Base-by-base conservation (phyloP, 306 rosid genomes). In the Casuarina cunninghamiana region DNA sequence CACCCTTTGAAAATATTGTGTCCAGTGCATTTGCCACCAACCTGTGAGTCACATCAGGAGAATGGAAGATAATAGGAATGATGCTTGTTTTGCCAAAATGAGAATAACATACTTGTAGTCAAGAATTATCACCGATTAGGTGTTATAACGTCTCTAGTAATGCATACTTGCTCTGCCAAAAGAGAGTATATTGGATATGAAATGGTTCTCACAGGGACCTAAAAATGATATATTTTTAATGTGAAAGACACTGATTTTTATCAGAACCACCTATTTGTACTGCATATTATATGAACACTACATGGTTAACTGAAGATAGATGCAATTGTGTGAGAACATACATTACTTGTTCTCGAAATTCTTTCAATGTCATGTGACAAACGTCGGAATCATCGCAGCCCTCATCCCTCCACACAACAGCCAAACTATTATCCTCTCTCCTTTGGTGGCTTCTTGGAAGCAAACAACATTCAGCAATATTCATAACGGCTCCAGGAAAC, bases 321-420 rank as follows among this genome's bases (percentile, higher is more conserved):
- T 6, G 49, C 43, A 45, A 10, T n/a, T 1, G 51, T 70, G 70
- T 61, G 51, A 67, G 86, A 73, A 75, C 96, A 74, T 89, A 91
- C 94, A 86, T 91, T 77, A 89, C 96, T 89, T 81, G 91, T 43
- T 89, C 88, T 16, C 91, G 90, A 58, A 91, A 86, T 86, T 91
- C 93, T 78, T 82, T 89, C 46, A 91, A 83, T 5, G 97, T 89
- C 86, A 90, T 42, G 6, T 13, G 74, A 53, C 86, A 90, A 16
- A 91, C 80, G 55, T 63, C 12, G 4, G 96, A 81, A 74, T 89
- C 80, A 74, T 91, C 90, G 71, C 44, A 75, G 9, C 94, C 97
- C 80, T 94, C 97, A 77, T 81, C 91, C 78, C 93, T 90, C 96
- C 96, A 94, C 5, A 91, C 85, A n/a, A 94, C 77, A 74, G 98